phyloP scores from a whole-genome alignment of 805 yeast species.

The Sungouiella blattae region DNA sequence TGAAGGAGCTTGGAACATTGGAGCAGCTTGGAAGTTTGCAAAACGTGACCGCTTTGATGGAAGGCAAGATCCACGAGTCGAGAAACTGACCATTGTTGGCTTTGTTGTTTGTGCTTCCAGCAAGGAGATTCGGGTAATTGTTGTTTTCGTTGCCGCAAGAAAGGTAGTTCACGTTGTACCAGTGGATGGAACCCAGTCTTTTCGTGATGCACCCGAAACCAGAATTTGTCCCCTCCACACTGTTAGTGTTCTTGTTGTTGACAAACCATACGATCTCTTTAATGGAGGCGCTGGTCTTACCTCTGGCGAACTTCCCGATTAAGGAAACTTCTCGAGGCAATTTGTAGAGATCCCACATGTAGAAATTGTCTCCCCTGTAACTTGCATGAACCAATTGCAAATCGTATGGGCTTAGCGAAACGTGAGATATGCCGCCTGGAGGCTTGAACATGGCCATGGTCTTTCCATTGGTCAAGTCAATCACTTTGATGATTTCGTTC shows the following conservation, averaged over 20 bases:
- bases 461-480: constrained; percentile 44
- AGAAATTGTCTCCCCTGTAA: constrained; percentile 58
- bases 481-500: constrained; percentile 39
- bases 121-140: constrained; percentile 27
- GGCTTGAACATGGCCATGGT: constrained; percentile 48
- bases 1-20: constrained; percentile 4
- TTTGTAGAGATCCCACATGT: constrained; percentile 60
- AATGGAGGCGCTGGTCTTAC: constrained; percentile 57
- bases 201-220: constrained; percentile 53
- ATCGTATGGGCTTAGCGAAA: constrained; percentile 63
- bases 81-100: constrained; percentile 17
- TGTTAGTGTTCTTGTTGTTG: constrained; percentile 23
- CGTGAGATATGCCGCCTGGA: constrained; percentile 57
- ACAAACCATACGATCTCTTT: constrained; percentile 52
- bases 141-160: constrained; percentile 27
- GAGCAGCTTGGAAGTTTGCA: constrained; percentile 21
- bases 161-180: constrained; percentile 48
- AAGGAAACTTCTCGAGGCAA: constrained; percentile 49
- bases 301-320: constrained; percentile 57
- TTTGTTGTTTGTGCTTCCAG: constrained; percentile 2
- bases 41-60: constrained; percentile 26
- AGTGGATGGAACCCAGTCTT: constrained; percentile 58
- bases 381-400: constrained; percentile 51
- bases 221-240: constrained; percentile 24
- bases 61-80: constrained; percentile 48